Evolutionary conservation across 1,139 yeast species (phyloP).

Genomic region (Pichia sp.): DNA sequence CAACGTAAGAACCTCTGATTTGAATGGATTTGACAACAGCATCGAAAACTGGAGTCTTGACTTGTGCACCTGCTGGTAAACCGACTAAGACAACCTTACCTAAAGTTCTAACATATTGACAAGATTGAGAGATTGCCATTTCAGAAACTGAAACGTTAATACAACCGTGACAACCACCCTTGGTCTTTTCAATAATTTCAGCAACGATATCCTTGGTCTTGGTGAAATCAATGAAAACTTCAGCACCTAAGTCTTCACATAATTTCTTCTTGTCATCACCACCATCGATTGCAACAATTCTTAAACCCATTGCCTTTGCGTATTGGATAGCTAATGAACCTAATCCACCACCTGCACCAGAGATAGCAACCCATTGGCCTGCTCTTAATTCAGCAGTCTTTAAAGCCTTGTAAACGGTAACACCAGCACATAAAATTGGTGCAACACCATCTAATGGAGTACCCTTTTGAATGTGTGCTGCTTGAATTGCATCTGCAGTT

Average conservation of each 20-base stretch:
- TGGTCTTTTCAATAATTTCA: constrained; percentile 49
- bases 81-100: constrained; percentile 73
- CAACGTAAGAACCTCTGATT: constrained; percentile 70
- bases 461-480: constrained; percentile 60
- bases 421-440: constrained; percentile 76
- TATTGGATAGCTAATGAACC: constrained; percentile 71
- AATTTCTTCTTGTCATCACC: constrained; percentile 59
- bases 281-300: constrained; percentile 71
- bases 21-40: constrained; percentile 59
- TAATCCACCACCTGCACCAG: constrained; percentile 79
- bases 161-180: constrained; percentile 72
- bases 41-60: constrained; percentile 54
- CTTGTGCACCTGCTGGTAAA: constrained; percentile 66
- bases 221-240: constrained; percentile 58
- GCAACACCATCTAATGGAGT: constrained; percentile 62
- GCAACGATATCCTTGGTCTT: constrained; percentile 49
- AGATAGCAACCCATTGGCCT: constrained; percentile 70
- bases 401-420: constrained; percentile 71
- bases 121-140: constrained; percentile 56
- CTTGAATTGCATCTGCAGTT: constrained; percentile 72
- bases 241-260: constrained; percentile 59
- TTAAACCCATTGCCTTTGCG: constrained; percentile 67
- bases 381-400: constrained; percentile 55
- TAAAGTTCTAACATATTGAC: constrained; percentile 56
- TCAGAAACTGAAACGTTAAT: constrained; percentile 70